phyloP scores from a whole-genome alignment of 2,329 filamentous ascomycete species.

The Nannizzia gypsea region DNA sequence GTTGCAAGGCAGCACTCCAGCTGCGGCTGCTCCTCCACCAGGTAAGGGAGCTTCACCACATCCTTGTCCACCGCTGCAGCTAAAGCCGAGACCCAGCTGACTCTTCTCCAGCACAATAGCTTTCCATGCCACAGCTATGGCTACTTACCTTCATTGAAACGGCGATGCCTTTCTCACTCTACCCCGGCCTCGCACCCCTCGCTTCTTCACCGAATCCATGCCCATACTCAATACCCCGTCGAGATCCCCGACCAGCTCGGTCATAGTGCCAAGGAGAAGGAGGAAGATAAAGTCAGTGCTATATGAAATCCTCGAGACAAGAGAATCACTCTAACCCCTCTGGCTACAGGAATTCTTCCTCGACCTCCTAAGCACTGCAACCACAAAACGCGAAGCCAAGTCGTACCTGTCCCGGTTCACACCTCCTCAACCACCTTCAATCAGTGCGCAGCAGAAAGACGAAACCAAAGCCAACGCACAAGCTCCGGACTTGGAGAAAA shows the following conservation, averaged over 20 bases:
- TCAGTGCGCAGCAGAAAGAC: conserved; percentile 25
- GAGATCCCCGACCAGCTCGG: conserved; percentile 17
- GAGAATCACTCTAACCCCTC: neutral
- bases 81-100: neutral
- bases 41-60: conserved; percentile 1
- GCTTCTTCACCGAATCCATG: neutral
- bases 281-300: conserved; percentile 29
- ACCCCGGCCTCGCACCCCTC: neutral
- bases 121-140: conserved; percentile 1
- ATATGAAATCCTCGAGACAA: conserved; percentile 4
- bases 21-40: conserved; percentile 7
- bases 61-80: neutral
- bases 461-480: neutral
- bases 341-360: conserved; percentile 69
- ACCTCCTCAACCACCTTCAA: conserved; percentile 26
- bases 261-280: conserved; percentile 33
- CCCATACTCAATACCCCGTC: neutral
- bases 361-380: conserved; percentile 74
- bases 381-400: conserved; percentile 85
- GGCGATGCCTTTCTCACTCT: conserved; percentile 11
- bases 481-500: neutral
- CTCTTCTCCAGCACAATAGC: conserved; percentile 8
- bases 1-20: conserved; percentile 8
- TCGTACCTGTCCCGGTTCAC: conserved; percentile 83
- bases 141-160: conserved; percentile 10